Conservation (phyloP, 352 stramenopile species). For the Blastocystis sp. region DNA sequence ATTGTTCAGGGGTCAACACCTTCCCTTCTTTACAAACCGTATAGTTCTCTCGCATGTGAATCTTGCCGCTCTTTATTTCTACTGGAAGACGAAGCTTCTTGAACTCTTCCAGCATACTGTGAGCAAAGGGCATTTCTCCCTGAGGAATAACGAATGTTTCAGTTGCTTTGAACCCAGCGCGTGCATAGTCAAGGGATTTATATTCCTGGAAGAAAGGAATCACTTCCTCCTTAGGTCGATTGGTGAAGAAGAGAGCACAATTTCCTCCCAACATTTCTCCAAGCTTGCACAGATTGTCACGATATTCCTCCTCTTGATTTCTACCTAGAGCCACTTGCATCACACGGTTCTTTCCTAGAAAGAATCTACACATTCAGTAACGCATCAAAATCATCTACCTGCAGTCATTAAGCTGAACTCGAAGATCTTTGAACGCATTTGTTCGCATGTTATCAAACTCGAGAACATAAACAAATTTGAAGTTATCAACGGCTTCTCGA, state of each 20-base stretch:
- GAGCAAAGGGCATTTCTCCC: conserved; percentile 82
- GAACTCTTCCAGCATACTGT: conserved; percentile 90
- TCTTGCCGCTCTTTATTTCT: conserved; percentile 86
- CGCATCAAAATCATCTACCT: conserved; percentile 66
- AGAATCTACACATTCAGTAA: conserved; percentile 74
- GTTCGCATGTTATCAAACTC: conserved; percentile 94
- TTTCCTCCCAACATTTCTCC: conserved; percentile 78
- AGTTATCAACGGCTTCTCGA: conserved; percentile 82
- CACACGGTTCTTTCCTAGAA: conserved; percentile 96
- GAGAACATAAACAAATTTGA: conserved; percentile 86
- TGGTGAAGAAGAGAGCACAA: conserved; percentile 88
- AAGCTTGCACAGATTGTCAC: conserved; percentile 84
- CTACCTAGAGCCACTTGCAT: conserved; percentile 90
- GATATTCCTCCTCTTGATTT: conserved; percentile 88
- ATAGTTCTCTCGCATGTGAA: conserved; percentile 82
- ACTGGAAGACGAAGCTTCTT: conserved; percentile 85
- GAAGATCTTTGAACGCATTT: conserved; percentile 94
- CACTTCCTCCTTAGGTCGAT: conserved; percentile 77
- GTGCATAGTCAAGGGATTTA: conserved; percentile 44
- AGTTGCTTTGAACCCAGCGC: conserved; percentile 43
- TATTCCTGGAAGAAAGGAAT: conserved; percentile 63
- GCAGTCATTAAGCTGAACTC: conserved; percentile 86
- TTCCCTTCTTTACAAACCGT: conserved; percentile 86
- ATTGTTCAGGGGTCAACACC: conserved; percentile 85
- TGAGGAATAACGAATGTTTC: conserved; percentile 80